Percentiles rank a stretch among this genome's conserved stretches.
Evolutionary conservation across 805 yeast species (phyloP).

Genomic region (Schizosaccharomyces octosporus): DNA sequence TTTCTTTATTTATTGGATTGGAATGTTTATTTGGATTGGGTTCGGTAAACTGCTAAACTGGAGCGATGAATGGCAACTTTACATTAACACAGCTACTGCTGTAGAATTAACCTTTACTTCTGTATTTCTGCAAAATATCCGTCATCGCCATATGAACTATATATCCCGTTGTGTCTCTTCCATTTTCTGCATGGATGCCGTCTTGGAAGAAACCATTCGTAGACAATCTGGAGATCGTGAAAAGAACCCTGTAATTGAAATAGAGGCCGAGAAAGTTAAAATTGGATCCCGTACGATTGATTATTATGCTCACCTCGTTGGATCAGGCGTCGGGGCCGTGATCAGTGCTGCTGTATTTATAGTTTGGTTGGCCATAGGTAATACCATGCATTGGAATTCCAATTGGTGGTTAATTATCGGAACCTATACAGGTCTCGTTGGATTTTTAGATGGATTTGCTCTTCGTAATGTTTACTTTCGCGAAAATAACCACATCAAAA

Average conservation of each 20-base stretch:
- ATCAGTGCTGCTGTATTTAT: constrained; percentile 15
- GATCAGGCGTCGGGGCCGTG: constrained; percentile 19
- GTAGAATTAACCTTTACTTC: constrained; percentile 16
- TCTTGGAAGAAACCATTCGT: constrained; percentile 13
- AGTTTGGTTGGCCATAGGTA: constrained; percentile 19
- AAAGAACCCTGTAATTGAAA: constrained; percentile 11
- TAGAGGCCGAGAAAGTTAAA: constrained; percentile 6
- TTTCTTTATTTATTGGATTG: constrained; percentile 17
- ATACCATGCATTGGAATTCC: constrained; percentile 16
- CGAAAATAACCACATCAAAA: constrained; percentile 9
- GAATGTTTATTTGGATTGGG: constrained; percentile 18
- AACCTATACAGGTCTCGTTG: constrained; percentile 22
- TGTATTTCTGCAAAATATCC: constrained; percentile 18
- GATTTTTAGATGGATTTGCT: constrained; percentile 21
- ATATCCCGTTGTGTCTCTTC: constrained; percentile 12
- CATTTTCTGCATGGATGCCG: not conserved
- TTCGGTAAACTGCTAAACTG: constrained; percentile 15
- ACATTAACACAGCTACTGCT: constrained; percentile 20
- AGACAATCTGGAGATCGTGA: constrained; percentile 8
- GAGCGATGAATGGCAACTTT: constrained; percentile 19
- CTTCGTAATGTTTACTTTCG: constrained; percentile 18
- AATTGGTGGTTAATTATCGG: constrained; percentile 26
- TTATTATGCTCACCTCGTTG: constrained; percentile 20
- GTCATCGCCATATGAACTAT: constrained; percentile 17
- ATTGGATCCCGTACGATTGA: constrained; percentile 13